Evolutionary conservation across 352 stramenopile species (phyloP), one percentile per base, ranked within the genome.

Genomic region (Phytophthora ohioensis): DNA sequence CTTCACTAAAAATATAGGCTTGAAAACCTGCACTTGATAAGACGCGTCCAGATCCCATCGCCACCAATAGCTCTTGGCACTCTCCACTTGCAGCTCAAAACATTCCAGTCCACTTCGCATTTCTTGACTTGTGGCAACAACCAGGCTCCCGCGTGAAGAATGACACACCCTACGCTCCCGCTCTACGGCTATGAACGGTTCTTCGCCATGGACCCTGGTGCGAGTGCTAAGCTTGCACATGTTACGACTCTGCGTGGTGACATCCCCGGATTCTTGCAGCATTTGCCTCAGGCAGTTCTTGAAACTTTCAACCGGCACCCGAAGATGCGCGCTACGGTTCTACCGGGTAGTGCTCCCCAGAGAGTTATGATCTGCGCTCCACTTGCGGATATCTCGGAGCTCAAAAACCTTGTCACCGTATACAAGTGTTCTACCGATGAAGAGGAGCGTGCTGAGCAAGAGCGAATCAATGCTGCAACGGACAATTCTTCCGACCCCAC

Each of bases 111-210:
- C 65, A 73, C 54, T 74, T 57, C 35, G 17, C 12, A 10, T 74
- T 74, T 55, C 31, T 41, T 31, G 8, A 36, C 10, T 51, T 43
- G 17, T 27, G 5, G n/a, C 38, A 62, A n/a, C 56, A 31, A 41
- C n/a, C 31, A 38, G n/a, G 2, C n/a, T 36, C 45, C 39, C 45
- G 31, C 12, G 8, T 21, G 45, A 45, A 38, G 4, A 52, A 79
- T 79, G 76, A 56, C 66, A 8, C 63, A 76, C 46, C 64, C 65
- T 3, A 85, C 80, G 42, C 82, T 89, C 48, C 71, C 73, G n/a
- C 75, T 91, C 4, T 80, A 87, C 38, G 81, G 83, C 52, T 91
- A 91, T 47, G 83, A 91, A 71, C 79, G 83, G 43, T 91, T 91
- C 73, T 89, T 85, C 58, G 77, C 83, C 13, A 91, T 91, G 83